Evolutionary conservation across 177 flowering plant genomes (phyloP), one percentile per base, ranked within the genome.

Genomic region (Vitis hybrid): DNA sequence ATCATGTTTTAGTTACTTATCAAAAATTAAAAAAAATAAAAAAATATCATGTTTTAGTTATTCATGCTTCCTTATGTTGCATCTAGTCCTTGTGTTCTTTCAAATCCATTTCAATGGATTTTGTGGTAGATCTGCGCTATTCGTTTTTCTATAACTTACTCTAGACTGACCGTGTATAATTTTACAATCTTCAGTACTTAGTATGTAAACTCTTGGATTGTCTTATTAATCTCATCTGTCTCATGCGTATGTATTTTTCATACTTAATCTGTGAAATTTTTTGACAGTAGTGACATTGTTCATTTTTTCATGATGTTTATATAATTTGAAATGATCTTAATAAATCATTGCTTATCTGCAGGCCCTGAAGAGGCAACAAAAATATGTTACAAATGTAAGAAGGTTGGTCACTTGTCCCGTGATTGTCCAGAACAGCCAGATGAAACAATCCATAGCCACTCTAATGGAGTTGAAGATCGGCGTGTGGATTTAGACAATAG

Each of bases 371-470:
- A 87, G 78, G 86, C 87, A 67, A 75, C 78, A 21, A 94, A 91
- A 78, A 78, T 91, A 74, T 94, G 98, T 79, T 94, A 94, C 73
- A 93, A 84, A 72, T 94, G 97, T 78, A 94, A 94, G 75, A 94
- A 84, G 78, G 78, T 67, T 6, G 98, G 98, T 60, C 98, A 94
- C 70, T 77, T 90, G 27, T 83, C 98, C 66, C 88, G 92, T 9
- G 97, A 93, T 77, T 94, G 98, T 74, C 88, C 58, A 75, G 97
- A 89, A 74, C 83, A 92, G 69, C 72, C 76, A 6, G 86, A 81
- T 64, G 89, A 66, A 27, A 59, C 70, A 54, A 61, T 65, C 48
- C 70, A 50, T 50, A 72, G 58, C 62, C 73, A 57, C 52, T 56
- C 70, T 67, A 82, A 67, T 68, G 72, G 67, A 69, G 56, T 69